Evolutionary conservation across 352 stramenopile genomes (phyloP), one percentile per base, ranked within the genome.

Genomic region (Pythium graminicola): DNA sequence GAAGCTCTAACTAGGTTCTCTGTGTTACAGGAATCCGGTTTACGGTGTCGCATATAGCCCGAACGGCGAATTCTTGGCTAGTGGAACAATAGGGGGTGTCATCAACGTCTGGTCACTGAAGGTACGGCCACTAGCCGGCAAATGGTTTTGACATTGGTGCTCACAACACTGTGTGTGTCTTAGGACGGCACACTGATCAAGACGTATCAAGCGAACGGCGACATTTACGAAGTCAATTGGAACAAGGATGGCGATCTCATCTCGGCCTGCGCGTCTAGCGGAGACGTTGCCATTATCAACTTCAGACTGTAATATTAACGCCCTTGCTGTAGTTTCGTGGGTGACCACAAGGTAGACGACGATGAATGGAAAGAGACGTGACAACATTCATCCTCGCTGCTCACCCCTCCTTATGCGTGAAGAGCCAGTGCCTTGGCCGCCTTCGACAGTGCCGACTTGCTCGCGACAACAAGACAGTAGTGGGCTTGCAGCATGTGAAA

Each of bases 141-240:
- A 4, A 17, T 31, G 31, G 46, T 27, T 44, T 10, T 4, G 27
- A 23, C 16, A 14, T 27, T 23, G 38, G 31, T 22, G 13, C 38
- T 44, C 17, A 44, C 38, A 22, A 27, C 6, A 10, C 16, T 10
- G 38, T 26, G 19, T 44, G n/a, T 44, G 13, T 44, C 9, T 48
- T 14, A 56, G 82, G 79, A 91, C 27, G 75, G 80, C 14, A 69
- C 66, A 33, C 72, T 95, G 62, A 69, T 86, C 39, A 93, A 93
- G 70, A 87, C 78, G 68, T 95, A 91, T 67, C 74, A 95, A 73
- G 86, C 83, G 43, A 83, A 86, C 70, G 89, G 89, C 43, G 96
- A 99, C 79, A 98, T 99, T 74, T 99, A 98, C 81, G 96, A 99
- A 75, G 94, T 99, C 59, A 96, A 96, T 66, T 99, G 96, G 96